Base-by-base conservation (phyloP, 176 grass and related monocot genomes). In the Otatea glauca region DNA sequence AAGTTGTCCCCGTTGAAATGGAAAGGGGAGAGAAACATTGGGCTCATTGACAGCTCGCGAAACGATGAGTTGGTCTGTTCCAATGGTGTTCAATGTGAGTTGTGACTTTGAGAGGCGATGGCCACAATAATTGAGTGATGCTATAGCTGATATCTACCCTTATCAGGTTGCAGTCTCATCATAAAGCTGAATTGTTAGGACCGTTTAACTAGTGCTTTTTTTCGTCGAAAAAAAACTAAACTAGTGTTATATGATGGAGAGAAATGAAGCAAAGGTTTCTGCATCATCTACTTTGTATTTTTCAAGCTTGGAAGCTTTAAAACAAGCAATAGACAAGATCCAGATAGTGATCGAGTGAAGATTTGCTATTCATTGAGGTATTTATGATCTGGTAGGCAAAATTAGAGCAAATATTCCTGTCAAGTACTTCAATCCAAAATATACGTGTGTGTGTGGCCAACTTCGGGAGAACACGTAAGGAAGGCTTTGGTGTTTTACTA, bases 1-100 rank as follows among this genome's bases (percentile, higher is more conserved):
- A 32, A 82, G 37, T n/a, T 65, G 35, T 45, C 45, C 77, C 47
- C 25, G 17, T 74, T 81, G 69, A 81, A 67, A 67, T 67, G 11
- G 29, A 55, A 43, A 64, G 56, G 68, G 5, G 10, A 20, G n/a
- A 3, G 37, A 54, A 73, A 86, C 27, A 1, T 67, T 43, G 54
- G 63, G 76, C 11, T 1, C 54, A 58, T 35, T 56, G 75, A 69
- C 80, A 84, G 64, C 74, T 41, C 81, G 81, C 35, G 34, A 8
- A 70, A 24, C 25, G 12, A 64, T 38, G n/a, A 51, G 69, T 76
- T 50, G 72, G 5, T 53, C 70, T 20, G 5, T 65, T 51, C 4
- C 45, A 69, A 44, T 50, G 35, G 9, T 38, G 55, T 44, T 70
- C 20, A 27, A 12, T 72, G 13, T 5, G 25, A 44, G 35, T 68